Conservation (phyloP, 805 yeast genomes). For the Candida rishiriensis region DNA sequence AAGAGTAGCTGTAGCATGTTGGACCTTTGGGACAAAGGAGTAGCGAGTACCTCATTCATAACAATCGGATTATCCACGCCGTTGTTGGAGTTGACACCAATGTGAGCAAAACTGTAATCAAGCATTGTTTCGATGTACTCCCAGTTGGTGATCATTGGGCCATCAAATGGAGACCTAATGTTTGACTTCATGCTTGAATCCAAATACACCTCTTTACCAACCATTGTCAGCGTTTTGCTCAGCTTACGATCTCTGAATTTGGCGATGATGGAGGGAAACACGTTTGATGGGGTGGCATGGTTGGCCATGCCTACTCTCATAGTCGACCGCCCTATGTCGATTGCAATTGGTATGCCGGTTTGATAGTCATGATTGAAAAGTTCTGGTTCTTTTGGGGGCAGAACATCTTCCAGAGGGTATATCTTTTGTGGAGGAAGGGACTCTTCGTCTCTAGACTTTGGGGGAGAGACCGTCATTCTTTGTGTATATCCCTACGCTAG, state of each 20-base stretch:
- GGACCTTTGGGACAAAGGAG: slow-evolving; percentile 64
- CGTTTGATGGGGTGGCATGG: slow-evolving; percentile 45
- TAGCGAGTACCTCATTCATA: slow-evolving; percentile 72
- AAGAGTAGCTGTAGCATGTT: slow-evolving; percentile 78
- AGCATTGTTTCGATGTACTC: slow-evolving; percentile 77
- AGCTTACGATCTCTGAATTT: slow-evolving; percentile 74
- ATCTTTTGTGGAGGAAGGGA: slow-evolving; percentile 39
- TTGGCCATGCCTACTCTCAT: slow-evolving; percentile 58
- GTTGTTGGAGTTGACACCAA: slow-evolving; percentile 56
- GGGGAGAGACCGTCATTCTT: slow-evolving; percentile 2
- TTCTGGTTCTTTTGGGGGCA: slow-evolving; percentile 36
- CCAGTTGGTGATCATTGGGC: slow-evolving; percentile 86
- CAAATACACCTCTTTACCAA: slow-evolving; percentile 76
- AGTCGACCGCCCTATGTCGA: slow-evolving; percentile 74
- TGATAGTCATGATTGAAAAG: slow-evolving; percentile 46
- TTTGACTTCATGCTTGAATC: slow-evolving; percentile 68
- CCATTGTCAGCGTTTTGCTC: slow-evolving; percentile 56
- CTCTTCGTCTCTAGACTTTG: slow-evolving; percentile 17
- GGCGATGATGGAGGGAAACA: slow-evolving; percentile 66
- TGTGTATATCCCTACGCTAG: background rate
- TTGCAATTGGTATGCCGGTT: slow-evolving; percentile 68
- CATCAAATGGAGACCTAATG: slow-evolving; percentile 81
- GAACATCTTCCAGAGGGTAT: slow-evolving; percentile 39
- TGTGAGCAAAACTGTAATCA: slow-evolving; percentile 78
- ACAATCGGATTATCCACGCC: slow-evolving; percentile 73